Conservation (phyloP, 1,284 basidiomycete species). For the Pseudozyma sp. region DNA sequence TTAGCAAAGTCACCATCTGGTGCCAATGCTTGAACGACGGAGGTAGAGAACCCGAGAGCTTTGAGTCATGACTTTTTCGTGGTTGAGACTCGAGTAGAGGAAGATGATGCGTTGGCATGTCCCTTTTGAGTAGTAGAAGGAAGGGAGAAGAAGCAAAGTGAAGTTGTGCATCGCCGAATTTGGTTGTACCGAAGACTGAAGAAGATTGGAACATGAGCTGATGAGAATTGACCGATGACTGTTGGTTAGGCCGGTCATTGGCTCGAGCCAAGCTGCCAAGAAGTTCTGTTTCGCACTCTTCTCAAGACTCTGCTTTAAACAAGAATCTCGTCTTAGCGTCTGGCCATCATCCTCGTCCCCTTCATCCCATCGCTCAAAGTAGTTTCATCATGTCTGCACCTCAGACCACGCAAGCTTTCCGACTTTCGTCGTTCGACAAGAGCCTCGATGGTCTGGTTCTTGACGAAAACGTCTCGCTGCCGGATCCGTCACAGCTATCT, state of each 20-base stretch:
- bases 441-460: conserved; percentile 25
- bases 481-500: conserved; percentile 9
- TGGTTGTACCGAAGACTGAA: too few relatives aligned
- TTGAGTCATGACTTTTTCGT: background rate
- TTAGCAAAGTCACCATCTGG: background rate
- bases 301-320: too few relatives aligned
- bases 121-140: too few relatives aligned
- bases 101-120: too few relatives aligned
- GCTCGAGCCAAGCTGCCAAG: background rate
- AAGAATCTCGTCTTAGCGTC: background rate
- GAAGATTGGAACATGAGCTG: too few relatives aligned
- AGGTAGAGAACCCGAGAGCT: background rate
- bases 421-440: conserved; percentile 29
- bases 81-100: too few relatives aligned
- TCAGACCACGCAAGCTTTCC: conserved; percentile 25
- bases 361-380: background rate
- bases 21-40: too few relatives aligned
- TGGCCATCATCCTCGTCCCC: background rate
- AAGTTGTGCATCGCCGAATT: background rate
- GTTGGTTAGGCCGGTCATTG: background rate
- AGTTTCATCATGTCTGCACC: conserved; percentile 15
- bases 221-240: too few relatives aligned
- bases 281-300: too few relatives aligned
- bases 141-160: background rate
- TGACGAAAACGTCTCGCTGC: conserved; percentile 19